Evolutionary conservation across 345 rosid species (phyloP).

Genomic region (Noccaea caerulescens): DNA sequence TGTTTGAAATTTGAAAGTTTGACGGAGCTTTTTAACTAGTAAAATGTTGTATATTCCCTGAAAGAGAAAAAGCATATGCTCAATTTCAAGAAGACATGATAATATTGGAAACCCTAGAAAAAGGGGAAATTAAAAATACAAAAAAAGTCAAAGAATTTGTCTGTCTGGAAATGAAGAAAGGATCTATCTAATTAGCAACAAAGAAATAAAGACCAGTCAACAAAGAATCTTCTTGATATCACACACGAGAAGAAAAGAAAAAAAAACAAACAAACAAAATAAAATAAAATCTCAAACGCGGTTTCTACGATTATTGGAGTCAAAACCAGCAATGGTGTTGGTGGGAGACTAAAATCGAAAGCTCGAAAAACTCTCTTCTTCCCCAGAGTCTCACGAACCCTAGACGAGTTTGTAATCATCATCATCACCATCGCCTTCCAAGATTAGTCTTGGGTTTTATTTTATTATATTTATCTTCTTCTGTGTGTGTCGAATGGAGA

Average conservation of each 20-base stretch:
- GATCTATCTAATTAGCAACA: slow-evolving; percentile 39
- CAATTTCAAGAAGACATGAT: slow-evolving; percentile 26
- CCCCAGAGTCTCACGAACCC: slow-evolving; percentile 25
- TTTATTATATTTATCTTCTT: background rate
- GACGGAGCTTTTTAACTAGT: background rate
- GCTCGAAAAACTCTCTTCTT: slow-evolving; percentile 19
- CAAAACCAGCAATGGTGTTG: slow-evolving; percentile 48
- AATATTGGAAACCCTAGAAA: slow-evolving; percentile 13
- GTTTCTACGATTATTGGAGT: slow-evolving; percentile 47
- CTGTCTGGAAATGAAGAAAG: slow-evolving; percentile 45
- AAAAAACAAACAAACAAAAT: background rate
- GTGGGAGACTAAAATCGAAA: slow-evolving; percentile 34
- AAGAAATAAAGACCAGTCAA: slow-evolving; percentile 46
- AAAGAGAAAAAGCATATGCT: slow-evolving; percentile 30
- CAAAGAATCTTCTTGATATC: slow-evolving; percentile 45
- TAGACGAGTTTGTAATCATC: slow-evolving; percentile 19
- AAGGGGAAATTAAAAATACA: background rate
- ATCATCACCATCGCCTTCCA: background rate
- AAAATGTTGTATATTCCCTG: slow-evolving; percentile 8
- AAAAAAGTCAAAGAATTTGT: slow-evolving; percentile 47
- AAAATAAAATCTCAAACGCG: slow-evolving; percentile 37
- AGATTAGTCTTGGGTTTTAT: slow-evolving; percentile 7
- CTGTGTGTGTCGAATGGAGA: slow-evolving; percentile 30
- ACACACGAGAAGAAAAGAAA: slow-evolving; percentile 3
- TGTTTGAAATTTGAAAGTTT: background rate